Evolutionary conservation across 148 eudicot genomes (phyloP).

Genomic region (Spergularia bocconei): DNA sequence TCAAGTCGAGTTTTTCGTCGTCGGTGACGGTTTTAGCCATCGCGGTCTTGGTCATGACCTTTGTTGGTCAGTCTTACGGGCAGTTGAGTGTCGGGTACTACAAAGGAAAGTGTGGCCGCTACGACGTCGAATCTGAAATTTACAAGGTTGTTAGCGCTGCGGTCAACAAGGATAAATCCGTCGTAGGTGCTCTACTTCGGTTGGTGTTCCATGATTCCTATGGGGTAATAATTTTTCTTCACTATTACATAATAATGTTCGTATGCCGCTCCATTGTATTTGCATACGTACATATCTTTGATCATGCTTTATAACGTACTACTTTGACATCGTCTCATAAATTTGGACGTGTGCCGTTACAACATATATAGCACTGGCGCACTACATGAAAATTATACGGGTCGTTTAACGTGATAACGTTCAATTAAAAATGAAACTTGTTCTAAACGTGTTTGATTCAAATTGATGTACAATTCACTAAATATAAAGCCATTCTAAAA

Average conservation of each 20-base stretch:
- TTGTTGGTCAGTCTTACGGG: conserved; percentile 22
- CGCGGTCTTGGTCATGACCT: conserved; percentile 30
- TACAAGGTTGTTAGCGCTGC: conserved; percentile 10
- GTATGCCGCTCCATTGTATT: too few relatives aligned
- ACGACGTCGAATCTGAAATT: conserved; percentile 36
- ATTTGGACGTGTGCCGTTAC: too few relatives aligned
- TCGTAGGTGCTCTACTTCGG: conserved; percentile 38
- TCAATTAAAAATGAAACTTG: too few relatives aligned
- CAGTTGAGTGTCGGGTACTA: conserved; percentile 32
- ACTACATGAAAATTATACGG: too few relatives aligned
- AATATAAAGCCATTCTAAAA: too few relatives aligned
- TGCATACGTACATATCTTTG: too few relatives aligned
- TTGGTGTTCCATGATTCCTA: conserved; percentile 48
- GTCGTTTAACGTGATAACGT: too few relatives aligned
- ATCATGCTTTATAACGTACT: too few relatives aligned
- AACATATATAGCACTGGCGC: too few relatives aligned
- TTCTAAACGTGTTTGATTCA: too few relatives aligned
- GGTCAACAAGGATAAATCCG: conserved; percentile 24
- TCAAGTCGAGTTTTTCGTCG: conserved; percentile 1
- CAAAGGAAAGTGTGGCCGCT: conserved; percentile 26
- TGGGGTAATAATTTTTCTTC: conserved; percentile 21
- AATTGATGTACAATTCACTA: too few relatives aligned
- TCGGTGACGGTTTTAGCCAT: conserved; percentile 18
- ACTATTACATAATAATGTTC: background rate
- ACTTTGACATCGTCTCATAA: background rate